Evolutionary conservation across 2,329 filamentous ascomycete species (phyloP).

Genomic region (Fusarium lyarnte): DNA sequence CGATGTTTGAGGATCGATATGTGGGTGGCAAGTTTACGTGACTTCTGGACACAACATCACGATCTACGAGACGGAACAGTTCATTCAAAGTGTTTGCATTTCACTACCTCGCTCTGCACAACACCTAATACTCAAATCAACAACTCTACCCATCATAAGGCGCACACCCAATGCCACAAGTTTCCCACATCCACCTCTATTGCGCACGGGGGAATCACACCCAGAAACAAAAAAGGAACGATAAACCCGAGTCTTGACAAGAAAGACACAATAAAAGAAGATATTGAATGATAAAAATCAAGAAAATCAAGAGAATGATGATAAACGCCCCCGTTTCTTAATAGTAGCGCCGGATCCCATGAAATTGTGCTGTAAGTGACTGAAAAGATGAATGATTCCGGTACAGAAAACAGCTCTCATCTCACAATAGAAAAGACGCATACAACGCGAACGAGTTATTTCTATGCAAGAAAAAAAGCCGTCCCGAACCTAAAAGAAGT

Average conservation of each 20-base stretch:
- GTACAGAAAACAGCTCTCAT: background rate
- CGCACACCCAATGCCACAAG: slow-evolving; percentile 26
- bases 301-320: slow-evolving; percentile 8
- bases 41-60: background rate
- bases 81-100: slow-evolving; percentile 43
- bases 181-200: slow-evolving; percentile 22
- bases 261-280: slow-evolving; percentile 5
- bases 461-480: slow-evolving; percentile 10
- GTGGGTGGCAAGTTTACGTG: background rate
- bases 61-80: background rate
- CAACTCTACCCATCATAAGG: slow-evolving; percentile 35
- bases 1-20: rapidly evolving
- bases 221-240: slow-evolving; percentile 17
- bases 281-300: slow-evolving; percentile 22
- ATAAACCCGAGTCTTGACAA: slow-evolving; percentile 19
- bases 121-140: slow-evolving; percentile 20
- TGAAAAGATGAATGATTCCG: slow-evolving; percentile 27
- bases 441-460: slow-evolving; percentile 1
- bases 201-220: slow-evolving; percentile 7
- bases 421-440: background rate
- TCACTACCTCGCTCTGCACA: slow-evolving; percentile 35
- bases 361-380: slow-evolving; percentile 28
- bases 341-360: slow-evolving; percentile 44
- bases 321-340: slow-evolving; percentile 40
- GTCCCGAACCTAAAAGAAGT: slow-evolving; percentile 21